Conservation (phyloP, 2,329 filamentous ascomycete species). For the Claviceps africana region DNA sequence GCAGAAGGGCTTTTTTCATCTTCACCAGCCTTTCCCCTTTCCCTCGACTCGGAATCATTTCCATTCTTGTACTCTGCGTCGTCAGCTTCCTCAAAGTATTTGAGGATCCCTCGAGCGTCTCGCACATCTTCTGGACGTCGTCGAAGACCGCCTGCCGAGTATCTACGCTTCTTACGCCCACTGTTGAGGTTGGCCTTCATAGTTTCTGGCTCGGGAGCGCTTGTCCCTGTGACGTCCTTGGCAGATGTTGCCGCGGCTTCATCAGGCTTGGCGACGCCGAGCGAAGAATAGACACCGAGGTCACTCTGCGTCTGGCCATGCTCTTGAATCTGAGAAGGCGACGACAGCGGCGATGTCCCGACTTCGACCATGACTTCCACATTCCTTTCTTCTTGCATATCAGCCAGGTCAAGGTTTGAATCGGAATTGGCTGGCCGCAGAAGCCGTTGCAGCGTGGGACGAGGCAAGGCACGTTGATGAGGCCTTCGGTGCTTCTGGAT, state of each 20-base stretch:
- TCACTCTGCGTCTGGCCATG: constrained; percentile 15
- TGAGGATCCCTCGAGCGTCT: constrained; percentile 59
- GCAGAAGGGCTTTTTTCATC: neutral
- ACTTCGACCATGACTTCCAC: neutral
- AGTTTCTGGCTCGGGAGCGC: constrained; percentile 48
- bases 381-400: neutral
- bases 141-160: constrained; percentile 74
- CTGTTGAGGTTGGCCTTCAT: constrained; percentile 27
- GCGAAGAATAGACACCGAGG: constrained; percentile 15
- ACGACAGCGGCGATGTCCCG: neutral
- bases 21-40: neutral
- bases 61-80: constrained; percentile 56
- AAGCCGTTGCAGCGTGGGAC: constrained; percentile 31
- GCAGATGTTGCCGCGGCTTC: constrained; percentile 22
- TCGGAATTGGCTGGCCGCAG: constrained; percentile 33
- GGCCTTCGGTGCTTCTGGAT: constrained; percentile 62
- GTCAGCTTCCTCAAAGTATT: constrained; percentile 82
- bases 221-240: constrained; percentile 47
- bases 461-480: constrained; percentile 51
- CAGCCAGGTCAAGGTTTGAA: constrained; percentile 17
- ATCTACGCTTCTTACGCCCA: constrained; percentile 50
- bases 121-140: constrained; percentile 59
- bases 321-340: neutral
- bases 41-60: neutral
- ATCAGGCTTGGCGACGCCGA: constrained; percentile 18